Base-by-base conservation (phyloP, 164 flowering plant species). In the Santalum album region DNA sequence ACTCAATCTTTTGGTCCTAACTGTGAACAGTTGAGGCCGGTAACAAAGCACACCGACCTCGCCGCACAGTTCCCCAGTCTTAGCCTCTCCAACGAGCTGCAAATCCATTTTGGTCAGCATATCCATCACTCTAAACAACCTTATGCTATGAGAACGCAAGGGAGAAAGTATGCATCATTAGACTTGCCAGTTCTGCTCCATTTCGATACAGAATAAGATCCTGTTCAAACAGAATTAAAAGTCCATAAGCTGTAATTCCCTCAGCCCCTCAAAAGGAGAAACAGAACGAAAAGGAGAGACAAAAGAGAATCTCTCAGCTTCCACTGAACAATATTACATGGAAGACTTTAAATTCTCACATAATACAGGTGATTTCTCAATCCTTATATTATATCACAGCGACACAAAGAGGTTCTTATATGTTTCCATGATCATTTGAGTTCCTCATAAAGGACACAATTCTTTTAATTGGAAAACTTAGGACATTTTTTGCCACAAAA, bases 31-130 rank as follows among this genome's bases (percentile, higher is more conserved):
- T 32, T 75, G 82, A 1, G 83, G 83, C 62, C 68, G 65, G 67
- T 75, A 78, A 60, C 83, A 75, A 4, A 78, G 72, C 25, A 78
- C 67, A 1, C 79, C 78, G 10, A 75, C 54, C 57, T 78, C 83
- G 25, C 83, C 83, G 53, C 63, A 63, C 11, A 75, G 62, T 29
- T 78, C 78, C 24, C 80, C 83, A 0, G 67, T 53, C 26, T 53
- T 69, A n/a, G 68, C 68, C 55, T 66, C 80, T 20, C 75, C 74
- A 36, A 73, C 68, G 49, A 71, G 59, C 83, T 81, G 66, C 47
- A 58, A 11, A 53, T 52, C 23, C 24, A 51, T 17, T 22, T 51
- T 23, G 36, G 21, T 26, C 22, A 17, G 45, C 0, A 62, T 34
- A 16, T 19, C 1, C 7, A 17, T 55, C 15, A 24, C 25, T 11